Evolutionary conservation across 2,329 filamentous ascomycete genomes (phyloP).

Genomic region (Fusarium redolens): DNA sequence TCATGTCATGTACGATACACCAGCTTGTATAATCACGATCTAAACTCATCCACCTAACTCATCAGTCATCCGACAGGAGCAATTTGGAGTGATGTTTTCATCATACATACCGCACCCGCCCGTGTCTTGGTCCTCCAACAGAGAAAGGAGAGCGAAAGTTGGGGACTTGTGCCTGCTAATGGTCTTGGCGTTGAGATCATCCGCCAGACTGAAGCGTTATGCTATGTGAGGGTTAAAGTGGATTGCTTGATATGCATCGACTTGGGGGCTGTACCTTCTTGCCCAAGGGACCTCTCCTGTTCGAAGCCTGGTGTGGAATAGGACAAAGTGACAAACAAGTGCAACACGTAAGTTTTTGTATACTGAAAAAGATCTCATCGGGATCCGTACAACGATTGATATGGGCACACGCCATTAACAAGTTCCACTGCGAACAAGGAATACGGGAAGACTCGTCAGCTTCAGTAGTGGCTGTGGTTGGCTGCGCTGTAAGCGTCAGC

Average conservation of each 20-base stretch:
- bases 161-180: background rate
- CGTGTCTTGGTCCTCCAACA: background rate
- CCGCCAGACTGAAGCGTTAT: background rate
- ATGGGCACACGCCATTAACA: background rate
- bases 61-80: background rate
- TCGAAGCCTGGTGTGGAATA: background rate
- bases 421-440: slow-evolving; percentile 13
- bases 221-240: background rate
- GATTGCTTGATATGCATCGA: background rate
- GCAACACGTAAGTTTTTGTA: background rate
- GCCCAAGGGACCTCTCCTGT: background rate
- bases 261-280: background rate
- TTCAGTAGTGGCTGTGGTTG: slow-evolving; percentile 25
- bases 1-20: slow-evolving; percentile 24
- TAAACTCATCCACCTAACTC: background rate
- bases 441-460: slow-evolving; percentile 38
- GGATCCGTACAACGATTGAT: background rate
- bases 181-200: background rate
- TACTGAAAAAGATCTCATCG: background rate
- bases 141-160: background rate
- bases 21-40: slow-evolving; percentile 13
- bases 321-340: background rate
- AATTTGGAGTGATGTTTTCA: background rate
- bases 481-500: slow-evolving; percentile 21
- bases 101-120: background rate